These are phyloP conservation scores for Xanthoparmelia taractica DNA, from an alignment of 495 filamentous ascomycete species.

Conservation along the genomic window DNA sequence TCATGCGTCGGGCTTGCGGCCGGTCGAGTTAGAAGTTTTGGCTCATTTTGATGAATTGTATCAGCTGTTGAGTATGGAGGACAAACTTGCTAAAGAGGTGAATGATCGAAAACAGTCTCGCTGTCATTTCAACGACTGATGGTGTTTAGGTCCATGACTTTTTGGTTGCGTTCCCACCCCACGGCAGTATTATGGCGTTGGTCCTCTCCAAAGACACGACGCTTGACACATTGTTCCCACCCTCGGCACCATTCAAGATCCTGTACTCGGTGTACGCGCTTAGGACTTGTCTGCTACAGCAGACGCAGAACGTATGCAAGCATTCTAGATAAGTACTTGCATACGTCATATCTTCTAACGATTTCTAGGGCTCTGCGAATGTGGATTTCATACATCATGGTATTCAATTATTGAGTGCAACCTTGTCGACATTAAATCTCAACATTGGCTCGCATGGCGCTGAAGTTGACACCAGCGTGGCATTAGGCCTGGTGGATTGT, in stretches of 20 bases:
- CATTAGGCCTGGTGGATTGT: slow-evolving; percentile 26
- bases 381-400: slow-evolving; percentile 39
- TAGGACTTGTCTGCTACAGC: slow-evolving; percentile 41
- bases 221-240: slow-evolving; percentile 56
- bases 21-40: slow-evolving; percentile 67
- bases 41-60: slow-evolving; percentile 83
- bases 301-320: slow-evolving; percentile 31
- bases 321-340: neutral
- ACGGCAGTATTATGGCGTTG: slow-evolving; percentile 51
- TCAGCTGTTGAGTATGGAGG: slow-evolving; percentile 67
- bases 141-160: slow-evolving; percentile 60
- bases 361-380: slow-evolving; percentile 30
- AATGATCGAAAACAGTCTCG: slow-evolving; percentile 13
- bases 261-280: slow-evolving; percentile 67
- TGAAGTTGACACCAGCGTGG: slow-evolving; percentile 20
- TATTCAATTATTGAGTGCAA: slow-evolving; percentile 35
- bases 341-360: slow-evolving; percentile 14
- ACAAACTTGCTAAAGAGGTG: slow-evolving; percentile 62
- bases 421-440: slow-evolving; percentile 31
- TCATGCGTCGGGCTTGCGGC: slow-evolving; percentile 35
- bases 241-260: slow-evolving; percentile 61
- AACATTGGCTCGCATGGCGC: slow-evolving; percentile 13
- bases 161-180: slow-evolving; percentile 62
- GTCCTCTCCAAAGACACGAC: slow-evolving; percentile 48
- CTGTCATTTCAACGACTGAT: slow-evolving; percentile 13